phyloP scores from a whole-genome alignment of 805 yeast species.

The Clavispora carvajalis region DNA sequence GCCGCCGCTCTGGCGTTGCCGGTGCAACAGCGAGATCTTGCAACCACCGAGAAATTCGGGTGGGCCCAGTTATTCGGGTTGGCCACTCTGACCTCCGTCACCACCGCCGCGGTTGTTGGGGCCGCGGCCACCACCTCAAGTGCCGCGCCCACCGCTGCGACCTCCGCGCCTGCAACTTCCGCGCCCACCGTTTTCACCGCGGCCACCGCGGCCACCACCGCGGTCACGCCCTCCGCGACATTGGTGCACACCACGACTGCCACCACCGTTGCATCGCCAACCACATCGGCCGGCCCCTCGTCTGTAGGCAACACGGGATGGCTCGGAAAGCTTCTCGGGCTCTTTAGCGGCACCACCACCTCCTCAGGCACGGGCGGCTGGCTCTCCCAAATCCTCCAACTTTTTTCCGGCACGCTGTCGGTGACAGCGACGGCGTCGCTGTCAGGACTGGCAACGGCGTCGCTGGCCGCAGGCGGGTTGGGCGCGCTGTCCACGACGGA shows the following conservation, averaged over 20 bases:
- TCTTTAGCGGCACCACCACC: slow-evolving; percentile 4
- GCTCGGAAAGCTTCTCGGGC: slow-evolving; percentile 1
- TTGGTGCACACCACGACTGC: neutral
- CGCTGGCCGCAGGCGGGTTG: neutral
- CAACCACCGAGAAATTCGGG: slow-evolving; percentile 8
- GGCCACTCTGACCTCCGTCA: neutral
- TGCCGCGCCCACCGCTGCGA: slow-evolving; percentile 1
- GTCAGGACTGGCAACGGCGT: neutral
- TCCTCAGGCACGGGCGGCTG: slow-evolving; percentile 4
- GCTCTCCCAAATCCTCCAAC: slow-evolving; percentile 1
- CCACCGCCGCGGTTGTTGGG: slow-evolving; percentile 2
- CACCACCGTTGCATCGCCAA: neutral
- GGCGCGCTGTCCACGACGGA: neutral
- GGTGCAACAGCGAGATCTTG: neutral
- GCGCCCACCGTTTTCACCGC: slow-evolving; percentile 4
- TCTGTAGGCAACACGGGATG: slow-evolving; percentile 2
- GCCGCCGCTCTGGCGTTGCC: neutral
- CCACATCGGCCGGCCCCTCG: no score
- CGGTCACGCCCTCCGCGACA: slow-evolving; percentile 2
- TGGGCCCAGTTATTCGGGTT: slow-evolving; percentile 11
- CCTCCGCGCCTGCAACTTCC: slow-evolving; percentile 1
- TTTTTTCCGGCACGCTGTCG: neutral
- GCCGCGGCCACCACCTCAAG: slow-evolving; percentile 3
- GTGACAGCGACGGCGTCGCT: neutral
- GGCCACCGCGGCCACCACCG: slow-evolving; percentile 3